Base-by-base conservation (phyloP, 2,329 filamentous ascomycete genomes). In the Fusarium papillatum region DNA sequence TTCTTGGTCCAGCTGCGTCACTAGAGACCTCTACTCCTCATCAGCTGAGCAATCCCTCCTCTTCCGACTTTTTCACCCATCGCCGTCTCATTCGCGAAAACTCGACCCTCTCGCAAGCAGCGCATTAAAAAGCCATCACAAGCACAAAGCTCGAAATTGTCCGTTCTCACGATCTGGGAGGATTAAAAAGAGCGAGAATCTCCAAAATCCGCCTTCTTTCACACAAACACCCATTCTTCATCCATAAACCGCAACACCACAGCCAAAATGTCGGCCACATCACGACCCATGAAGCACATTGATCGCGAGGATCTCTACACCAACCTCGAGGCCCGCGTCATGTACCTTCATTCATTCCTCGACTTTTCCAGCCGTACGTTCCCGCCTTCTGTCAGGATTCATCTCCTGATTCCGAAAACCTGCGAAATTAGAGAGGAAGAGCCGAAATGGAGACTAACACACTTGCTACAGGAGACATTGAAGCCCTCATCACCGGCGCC, bases 291-390 rank as follows among this genome's bases (percentile, higher is more conserved):
- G 80, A 86, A 92, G 81, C 93, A 95, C 79, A 88, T 95, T 76
- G 90, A 93, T 82, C 91, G 93, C 55, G 91, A 92, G 82, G 90
- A 93, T 50, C 87, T 95, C 8, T 95, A 95, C 83, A 94, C 91
- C 29, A 91, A 90, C 76, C 87, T 95, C 19, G 92, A 94, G 73
- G 88, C 90, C 0, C 88, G 94, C 63, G 90, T 95, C 70, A 90
- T 90, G 64, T 95, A 95, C 74, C 88, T 95, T 2, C 93, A 95
- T 78, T 91, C 91, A 36, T 95, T 95, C 71, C 89, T 95, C 31
- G 94, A 95, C 80, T 95, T 95, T 80, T 92, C 90, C 78, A 90
- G 90, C 71, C 88, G 93, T 95, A 86, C 63, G 91, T 83, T 29
- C 46, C 16, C 16, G 46, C 22, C 31, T 5, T 24, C 16, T 29